These are phyloP conservation scores for Lathyrus tuberosus DNA, from an alignment of 306 rosid genomes.

Conservation along the genomic window DNA sequence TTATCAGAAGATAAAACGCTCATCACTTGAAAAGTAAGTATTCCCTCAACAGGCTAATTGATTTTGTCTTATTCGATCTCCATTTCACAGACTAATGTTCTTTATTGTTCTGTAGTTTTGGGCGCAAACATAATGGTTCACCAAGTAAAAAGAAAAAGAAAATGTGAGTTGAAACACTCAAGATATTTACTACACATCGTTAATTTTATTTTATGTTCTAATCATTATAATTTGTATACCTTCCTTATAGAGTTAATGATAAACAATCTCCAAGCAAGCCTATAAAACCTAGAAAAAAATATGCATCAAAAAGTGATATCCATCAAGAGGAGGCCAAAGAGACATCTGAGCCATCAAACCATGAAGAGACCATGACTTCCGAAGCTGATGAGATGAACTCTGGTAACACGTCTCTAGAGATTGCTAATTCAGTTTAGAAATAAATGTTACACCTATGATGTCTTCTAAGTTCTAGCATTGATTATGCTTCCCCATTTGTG, in stretches of 20 bases:
- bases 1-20: conserved; percentile 69
- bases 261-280: conserved; percentile 64
- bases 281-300: conserved; percentile 48
- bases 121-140: conserved; percentile 52
- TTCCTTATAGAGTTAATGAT: conserved; percentile 59
- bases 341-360: conserved; percentile 62
- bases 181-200: conserved; percentile 30
- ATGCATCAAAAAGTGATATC: conserved; percentile 45
- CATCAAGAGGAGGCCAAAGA: conserved; percentile 62
- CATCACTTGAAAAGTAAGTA: conserved; percentile 66
- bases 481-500: conserved; percentile 16
- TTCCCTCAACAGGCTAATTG: conserved; percentile 26
- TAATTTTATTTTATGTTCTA: conserved; percentile 19
- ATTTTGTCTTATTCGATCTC: neutral
- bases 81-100: conserved; percentile 34
- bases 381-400: conserved; percentile 60
- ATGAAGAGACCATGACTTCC: conserved; percentile 45
- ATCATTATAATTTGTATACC: conserved; percentile 31
- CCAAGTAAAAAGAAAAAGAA: conserved; percentile 52
- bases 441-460: conserved; percentile 7
- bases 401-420: conserved; percentile 53
- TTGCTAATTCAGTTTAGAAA: conserved; percentile 27
- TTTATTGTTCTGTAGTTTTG: conserved; percentile 54
- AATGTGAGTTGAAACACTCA: conserved; percentile 54
- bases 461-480: conserved; percentile 6